Evolutionary conservation across 1,284 basidiomycete genomes (phyloP).

Genomic region (Cryptococcus sp.): DNA sequence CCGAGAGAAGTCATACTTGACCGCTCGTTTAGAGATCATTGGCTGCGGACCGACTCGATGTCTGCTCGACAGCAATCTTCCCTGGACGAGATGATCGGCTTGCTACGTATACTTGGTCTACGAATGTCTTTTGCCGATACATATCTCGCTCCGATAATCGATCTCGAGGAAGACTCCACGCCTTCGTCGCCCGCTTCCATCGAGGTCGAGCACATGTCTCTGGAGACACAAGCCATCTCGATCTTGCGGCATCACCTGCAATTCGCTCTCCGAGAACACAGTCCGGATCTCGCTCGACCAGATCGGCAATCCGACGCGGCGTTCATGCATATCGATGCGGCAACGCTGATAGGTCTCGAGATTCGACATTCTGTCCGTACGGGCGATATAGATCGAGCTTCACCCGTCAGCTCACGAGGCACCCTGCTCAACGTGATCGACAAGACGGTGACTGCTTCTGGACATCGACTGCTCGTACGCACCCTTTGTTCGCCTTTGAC

Average conservation of each 20-base stretch:
- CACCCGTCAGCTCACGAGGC: slow-evolving; percentile 3
- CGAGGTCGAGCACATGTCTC: neutral
- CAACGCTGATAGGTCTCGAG: slow-evolving; percentile 84
- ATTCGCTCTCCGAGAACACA: slow-evolving; percentile 68
- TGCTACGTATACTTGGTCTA: slow-evolving; percentile 30
- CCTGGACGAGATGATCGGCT: slow-evolving; percentile 13
- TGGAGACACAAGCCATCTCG: slow-evolving; percentile 59
- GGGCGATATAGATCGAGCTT: slow-evolving; percentile 8
- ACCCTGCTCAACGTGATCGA: slow-evolving; percentile 73
- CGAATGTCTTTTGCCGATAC: slow-evolving; percentile 40
- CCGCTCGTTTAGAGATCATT: slow-evolving; percentile 44
- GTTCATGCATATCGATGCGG: slow-evolving; percentile 82
- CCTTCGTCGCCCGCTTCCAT: neutral
- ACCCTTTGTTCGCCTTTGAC: slow-evolving; percentile 60
- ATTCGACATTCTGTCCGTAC: slow-evolving; percentile 65
- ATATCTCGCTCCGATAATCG: slow-evolving; percentile 2
- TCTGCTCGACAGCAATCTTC: neutral
- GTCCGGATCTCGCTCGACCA: slow-evolving; percentile 53
- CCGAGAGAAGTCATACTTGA: slow-evolving; percentile 78
- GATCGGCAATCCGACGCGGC: slow-evolving; percentile 55
- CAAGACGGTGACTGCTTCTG: slow-evolving; percentile 72
- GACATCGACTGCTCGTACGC: slow-evolving; percentile 62
- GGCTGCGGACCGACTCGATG: slow-evolving; percentile 7
- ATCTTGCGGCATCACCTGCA: slow-evolving; percentile 66
- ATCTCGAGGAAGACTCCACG: neutral